A percentile compares a stretch with the other conserved stretches of the same genome.
phyloP scores from a whole-genome alignment of 1,284 basidiomycete species.

The Salmacisia buchloeana region DNA sequence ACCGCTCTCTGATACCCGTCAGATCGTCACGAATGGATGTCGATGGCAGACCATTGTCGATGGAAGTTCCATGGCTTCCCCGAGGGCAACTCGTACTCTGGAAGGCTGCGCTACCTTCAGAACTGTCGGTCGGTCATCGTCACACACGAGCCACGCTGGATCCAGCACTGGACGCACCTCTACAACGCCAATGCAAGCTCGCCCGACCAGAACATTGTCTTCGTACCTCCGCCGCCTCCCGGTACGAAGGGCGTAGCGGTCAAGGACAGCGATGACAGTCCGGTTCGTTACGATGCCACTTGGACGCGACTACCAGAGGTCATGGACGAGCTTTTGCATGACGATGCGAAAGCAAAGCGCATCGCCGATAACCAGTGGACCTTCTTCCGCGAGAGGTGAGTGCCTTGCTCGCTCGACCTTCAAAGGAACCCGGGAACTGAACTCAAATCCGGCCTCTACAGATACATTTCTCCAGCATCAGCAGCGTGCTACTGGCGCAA shows the following conservation, averaged over 20 bases:
- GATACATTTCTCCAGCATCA: neutral
- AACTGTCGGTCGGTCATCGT: constrained; percentile 43
- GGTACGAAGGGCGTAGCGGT: too few species aligned
- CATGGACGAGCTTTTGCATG: constrained; percentile 32
- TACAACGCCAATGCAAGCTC: constrained; percentile 35
- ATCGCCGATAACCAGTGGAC: constrained; percentile 43
- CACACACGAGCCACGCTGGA: constrained; percentile 41
- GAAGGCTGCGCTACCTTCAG: constrained; percentile 39
- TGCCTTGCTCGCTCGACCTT: too few species aligned
- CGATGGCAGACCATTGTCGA: constrained; percentile 43
- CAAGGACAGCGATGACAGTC: too few species aligned
- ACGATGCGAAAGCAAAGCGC: constrained; percentile 32
- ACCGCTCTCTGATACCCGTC: too few species aligned
- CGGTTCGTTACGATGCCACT: constrained; percentile 24
- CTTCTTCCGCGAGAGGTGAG: constrained; percentile 33
- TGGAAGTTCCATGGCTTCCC: constrained; percentile 47
- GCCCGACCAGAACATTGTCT: constrained; percentile 48
- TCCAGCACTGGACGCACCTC: constrained; percentile 45
- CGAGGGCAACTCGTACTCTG: constrained; percentile 43
- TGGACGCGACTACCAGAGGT: constrained; percentile 40
- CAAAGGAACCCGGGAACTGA: too few species aligned
- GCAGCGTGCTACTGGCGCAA: constrained; percentile 1
- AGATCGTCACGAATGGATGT: constrained; percentile 17
- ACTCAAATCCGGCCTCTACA: constrained; percentile 24
- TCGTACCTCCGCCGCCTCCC: constrained; percentile 25